Conservation (phyloP, 345 rosid genomes). For the Murraya koenigii region DNA sequence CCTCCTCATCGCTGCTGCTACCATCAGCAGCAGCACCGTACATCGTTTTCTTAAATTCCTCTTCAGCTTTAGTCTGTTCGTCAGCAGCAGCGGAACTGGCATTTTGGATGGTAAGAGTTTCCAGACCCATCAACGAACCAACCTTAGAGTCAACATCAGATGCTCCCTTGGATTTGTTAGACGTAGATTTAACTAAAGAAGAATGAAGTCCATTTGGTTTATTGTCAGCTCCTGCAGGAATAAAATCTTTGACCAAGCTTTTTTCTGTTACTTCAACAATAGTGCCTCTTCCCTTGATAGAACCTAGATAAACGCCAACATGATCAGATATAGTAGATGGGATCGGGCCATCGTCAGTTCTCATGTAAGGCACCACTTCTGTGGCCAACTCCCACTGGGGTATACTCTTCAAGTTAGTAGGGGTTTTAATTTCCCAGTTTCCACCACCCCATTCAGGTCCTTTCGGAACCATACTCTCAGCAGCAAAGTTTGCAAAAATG, state of each 20-base stretch:
- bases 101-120: slow-evolving; percentile 53
- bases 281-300: slow-evolving; percentile 89
- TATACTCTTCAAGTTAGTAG: slow-evolving; percentile 72
- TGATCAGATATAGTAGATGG: slow-evolving; percentile 88
- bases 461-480: slow-evolving; percentile 98
- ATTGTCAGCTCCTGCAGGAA: slow-evolving; percentile 44
- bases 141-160: slow-evolving; percentile 46
- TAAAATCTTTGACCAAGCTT: slow-evolving; percentile 63
- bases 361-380: slow-evolving; percentile 99
- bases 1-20: slow-evolving; percentile 97
- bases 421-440: slow-evolving; percentile 98
- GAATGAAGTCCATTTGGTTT: slow-evolving; percentile 42
- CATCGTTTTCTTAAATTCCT: slow-evolving; percentile 95
- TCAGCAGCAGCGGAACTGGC: slow-evolving; percentile 48
- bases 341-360: slow-evolving; percentile 84
- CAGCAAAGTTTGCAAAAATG: slow-evolving; percentile 97
- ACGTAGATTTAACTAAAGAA: slow-evolving; percentile 41
- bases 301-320: slow-evolving; percentile 91
- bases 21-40: slow-evolving; percentile 75
- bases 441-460: slow-evolving; percentile 99
- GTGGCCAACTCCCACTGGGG: slow-evolving; percentile 97
- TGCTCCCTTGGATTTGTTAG: slow-evolving; percentile 45
- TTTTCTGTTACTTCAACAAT: slow-evolving; percentile 84
- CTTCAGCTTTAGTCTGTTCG: slow-evolving; percentile 94
- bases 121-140: slow-evolving; percentile 79